Base-by-base conservation (phyloP, 1,284 basidiomycete species). In the Ganoderma lingzhi region DNA sequence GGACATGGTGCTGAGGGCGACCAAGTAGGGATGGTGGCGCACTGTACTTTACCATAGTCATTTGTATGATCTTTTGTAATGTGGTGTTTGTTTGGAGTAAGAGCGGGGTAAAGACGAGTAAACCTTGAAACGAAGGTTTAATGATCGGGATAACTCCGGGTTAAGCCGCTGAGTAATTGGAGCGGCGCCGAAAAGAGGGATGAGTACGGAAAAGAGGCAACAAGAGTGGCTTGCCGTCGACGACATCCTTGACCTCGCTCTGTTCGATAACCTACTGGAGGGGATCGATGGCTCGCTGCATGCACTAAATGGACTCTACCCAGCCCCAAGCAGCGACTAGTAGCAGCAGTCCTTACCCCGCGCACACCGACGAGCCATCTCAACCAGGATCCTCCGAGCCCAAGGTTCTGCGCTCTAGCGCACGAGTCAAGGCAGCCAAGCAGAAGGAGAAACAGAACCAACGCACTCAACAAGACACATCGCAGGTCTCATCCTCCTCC, bases 291-390 rank as follows among this genome's bases (percentile, higher is more conserved):
- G 91, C 92, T 88, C 87, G 87, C 87, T 82, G 89, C 85, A 90
- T 87, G 84, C 84, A 88, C 90, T 93, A 93, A 92, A 93, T 93
- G 91, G 91, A 93, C 90, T 88, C 91, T 88, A 84, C 82, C 80
- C 83, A 91, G 84, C 84, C 85, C 79, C 85, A 85, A 86, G 88
- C 89, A 87, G 88, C 87, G 86, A 88, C 87, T 81, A 88, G 83
- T 77, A 79, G 82, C 85, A 85, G 87, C 81, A 89, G 84, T 82
- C 80, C 84, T 81, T 74, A 69, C 73, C 71, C 67, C 70, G 67
- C 74, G 71, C 76, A 78, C 67, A 67, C 74, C 73, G 76, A 74
- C 77, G 75, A 75, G 69, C 72, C 76, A 76, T 76, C 78, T 60
- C 72, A 75, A 23, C 71, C 77, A 58, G 73, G 74, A 68, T 65